These are phyloP conservation scores for Taphrina flavorubra DNA, from an alignment of 1,139 yeast species.

Conservation along the genomic window DNA sequence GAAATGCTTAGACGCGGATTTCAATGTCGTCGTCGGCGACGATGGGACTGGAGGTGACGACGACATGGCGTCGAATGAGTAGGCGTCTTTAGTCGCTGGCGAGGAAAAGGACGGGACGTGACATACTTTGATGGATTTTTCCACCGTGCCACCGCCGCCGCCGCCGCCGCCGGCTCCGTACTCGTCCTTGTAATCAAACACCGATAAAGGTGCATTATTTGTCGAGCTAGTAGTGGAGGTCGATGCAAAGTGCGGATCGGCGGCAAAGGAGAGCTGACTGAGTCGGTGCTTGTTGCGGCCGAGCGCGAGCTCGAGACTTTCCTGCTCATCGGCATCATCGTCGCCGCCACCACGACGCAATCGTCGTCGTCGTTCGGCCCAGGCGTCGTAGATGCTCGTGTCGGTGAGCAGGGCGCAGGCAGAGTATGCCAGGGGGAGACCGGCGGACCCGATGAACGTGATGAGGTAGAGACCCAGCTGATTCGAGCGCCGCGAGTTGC, in stretches of 20 bases:
- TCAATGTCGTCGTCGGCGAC: not conserved
- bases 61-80: not conserved
- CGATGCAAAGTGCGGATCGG: not conserved
- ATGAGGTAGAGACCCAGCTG: slow-evolving; percentile 22
- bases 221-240: too few relatives aligned
- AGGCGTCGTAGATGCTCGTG: slow-evolving; percentile 30
- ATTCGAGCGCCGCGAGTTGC: not conserved
- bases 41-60: not conserved
- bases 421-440: slow-evolving; percentile 37
- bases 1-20: slow-evolving; percentile 7
- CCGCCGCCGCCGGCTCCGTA: slow-evolving; percentile 1
- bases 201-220: not conserved
- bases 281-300: slow-evolving; percentile 31
- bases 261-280: slow-evolving; percentile 4
- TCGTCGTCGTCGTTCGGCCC: slow-evolving; percentile 15
- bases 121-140: not conserved
- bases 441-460: slow-evolving; percentile 31
- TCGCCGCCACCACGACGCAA: not conserved
- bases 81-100: too few relatives aligned
- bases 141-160: not conserved
- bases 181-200: not conserved
- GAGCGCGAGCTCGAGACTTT: slow-evolving; percentile 27
- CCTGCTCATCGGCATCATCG: slow-evolving; percentile 20
- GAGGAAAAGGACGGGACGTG: not conserved
- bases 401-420: slow-evolving; percentile 33